These are phyloP conservation scores for Elongisporangium undulatum DNA, from an alignment of 352 stramenopile species.

Conservation along the genomic window DNA sequence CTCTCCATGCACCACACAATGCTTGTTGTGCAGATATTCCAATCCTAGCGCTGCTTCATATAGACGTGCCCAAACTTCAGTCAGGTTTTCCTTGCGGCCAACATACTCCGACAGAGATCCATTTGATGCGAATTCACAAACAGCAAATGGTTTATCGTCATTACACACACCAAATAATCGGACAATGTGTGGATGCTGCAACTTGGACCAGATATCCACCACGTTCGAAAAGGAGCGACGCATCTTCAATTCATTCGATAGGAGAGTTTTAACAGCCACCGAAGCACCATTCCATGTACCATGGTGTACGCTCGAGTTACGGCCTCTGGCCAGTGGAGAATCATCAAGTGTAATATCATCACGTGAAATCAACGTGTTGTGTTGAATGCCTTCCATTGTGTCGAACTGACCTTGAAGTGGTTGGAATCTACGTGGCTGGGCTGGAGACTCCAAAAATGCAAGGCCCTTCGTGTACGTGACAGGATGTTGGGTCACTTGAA, in stretches of 20 bases:
- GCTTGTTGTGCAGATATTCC: slow-evolving; percentile 14
- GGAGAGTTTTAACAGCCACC: neutral
- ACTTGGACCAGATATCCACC: slow-evolving; percentile 2
- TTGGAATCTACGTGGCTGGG: neutral
- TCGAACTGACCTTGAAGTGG: too few species aligned
- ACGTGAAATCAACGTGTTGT: neutral
- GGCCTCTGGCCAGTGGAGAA: neutral
- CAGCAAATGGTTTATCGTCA: slow-evolving; percentile 4
- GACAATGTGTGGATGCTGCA: slow-evolving; percentile 7
- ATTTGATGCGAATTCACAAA: slow-evolving; percentile 3
- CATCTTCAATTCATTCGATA: neutral
- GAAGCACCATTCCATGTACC: neutral
- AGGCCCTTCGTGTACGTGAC: too few species aligned
- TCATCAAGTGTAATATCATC: neutral
- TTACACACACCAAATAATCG: slow-evolving; percentile 8
- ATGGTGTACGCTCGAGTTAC: neutral
- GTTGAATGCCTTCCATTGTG: too few species aligned
- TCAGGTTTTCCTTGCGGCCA: neutral
- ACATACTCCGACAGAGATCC: slow-evolving; percentile 1
- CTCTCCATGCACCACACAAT: slow-evolving; percentile 16
- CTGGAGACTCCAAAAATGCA: too few species aligned
- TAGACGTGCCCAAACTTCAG: slow-evolving; percentile 4
- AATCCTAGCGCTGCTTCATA: slow-evolving; percentile 15
- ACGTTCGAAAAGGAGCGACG: neutral
- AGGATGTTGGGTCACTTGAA: too few species aligned